A percentile compares a stretch with the other conserved stretches of the same genome.
Evolutionary conservation across 371 early-diverging fungal species (phyloP).

Genomic region (Cokeromyces recurvatus): DNA sequence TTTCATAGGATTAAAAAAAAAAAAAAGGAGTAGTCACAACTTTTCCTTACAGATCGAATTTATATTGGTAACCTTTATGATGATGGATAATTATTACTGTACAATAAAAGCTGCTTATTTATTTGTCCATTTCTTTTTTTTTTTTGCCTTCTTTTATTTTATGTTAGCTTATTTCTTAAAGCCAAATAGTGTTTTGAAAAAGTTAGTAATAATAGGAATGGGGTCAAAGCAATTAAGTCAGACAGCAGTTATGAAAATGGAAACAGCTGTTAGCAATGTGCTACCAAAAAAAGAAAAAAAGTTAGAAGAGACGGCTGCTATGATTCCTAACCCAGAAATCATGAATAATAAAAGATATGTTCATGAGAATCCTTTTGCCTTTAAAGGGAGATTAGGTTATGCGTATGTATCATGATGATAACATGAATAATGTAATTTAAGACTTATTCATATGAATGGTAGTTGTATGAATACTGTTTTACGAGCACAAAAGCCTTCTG

Average conservation of each 20-base stretch:
- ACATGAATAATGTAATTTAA: background rate
- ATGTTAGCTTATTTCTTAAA: background rate
- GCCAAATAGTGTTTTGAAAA: no score
- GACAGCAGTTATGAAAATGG: background rate
- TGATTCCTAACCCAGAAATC: background rate
- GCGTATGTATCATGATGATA: constrained; percentile 6
- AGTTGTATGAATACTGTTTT: constrained; percentile 20
- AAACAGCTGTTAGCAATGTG: no score
- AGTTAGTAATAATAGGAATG: background rate
- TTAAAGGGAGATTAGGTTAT: constrained; percentile 23
- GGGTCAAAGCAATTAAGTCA: background rate
- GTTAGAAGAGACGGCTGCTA: no score
- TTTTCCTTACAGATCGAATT: no score
- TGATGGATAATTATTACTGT: no score
- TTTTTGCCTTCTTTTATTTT: background rate
- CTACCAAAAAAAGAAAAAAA: no score
- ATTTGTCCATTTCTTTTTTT: background rate
- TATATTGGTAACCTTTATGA: no score
- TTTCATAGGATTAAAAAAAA: background rate
- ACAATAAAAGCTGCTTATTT: background rate
- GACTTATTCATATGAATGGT: background rate
- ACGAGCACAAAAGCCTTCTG: constrained; percentile 15
- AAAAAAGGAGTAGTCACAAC: no score
- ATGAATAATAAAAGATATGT: constrained; percentile 5
- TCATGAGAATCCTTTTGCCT: constrained; percentile 12